phyloP scores from a whole-genome alignment of 805 yeast genomes.

The Cyberlindnera xylosilytica region DNA sequence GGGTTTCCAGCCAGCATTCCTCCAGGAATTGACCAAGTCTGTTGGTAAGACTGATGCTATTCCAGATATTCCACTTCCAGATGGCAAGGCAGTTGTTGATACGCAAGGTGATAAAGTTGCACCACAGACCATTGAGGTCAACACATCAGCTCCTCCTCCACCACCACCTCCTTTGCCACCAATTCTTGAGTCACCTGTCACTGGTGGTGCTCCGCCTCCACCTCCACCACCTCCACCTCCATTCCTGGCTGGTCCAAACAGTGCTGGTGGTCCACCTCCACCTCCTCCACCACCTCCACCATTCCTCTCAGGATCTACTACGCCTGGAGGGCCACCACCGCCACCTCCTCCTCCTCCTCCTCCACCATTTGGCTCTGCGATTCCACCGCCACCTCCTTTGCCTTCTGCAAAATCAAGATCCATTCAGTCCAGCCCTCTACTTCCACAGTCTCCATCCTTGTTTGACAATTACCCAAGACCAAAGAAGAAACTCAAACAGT shows the following conservation, averaged over 20 bases:
- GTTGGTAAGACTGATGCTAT: constrained; percentile 38
- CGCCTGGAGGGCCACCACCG: constrained; percentile 8
- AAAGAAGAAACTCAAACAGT: constrained; percentile 63
- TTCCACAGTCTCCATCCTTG: constrained; percentile 29
- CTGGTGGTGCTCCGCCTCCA: constrained; percentile 31
- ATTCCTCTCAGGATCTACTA: neutral
- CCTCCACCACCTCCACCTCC: constrained; percentile 23
- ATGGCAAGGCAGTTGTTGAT: neutral
- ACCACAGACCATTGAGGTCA: constrained; percentile 20
- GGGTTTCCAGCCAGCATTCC: constrained; percentile 45
- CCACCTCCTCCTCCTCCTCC: constrained; percentile 24
- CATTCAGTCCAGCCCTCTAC: constrained; percentile 20
- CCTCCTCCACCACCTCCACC: constrained; percentile 17
- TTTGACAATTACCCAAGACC: constrained; percentile 41
- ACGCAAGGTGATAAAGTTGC: neutral
- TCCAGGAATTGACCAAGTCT: constrained; percentile 50
- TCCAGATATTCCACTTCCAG: constrained; percentile 1
- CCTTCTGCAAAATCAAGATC: constrained; percentile 17
- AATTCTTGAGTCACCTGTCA: constrained; percentile 32
- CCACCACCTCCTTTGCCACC: constrained; percentile 19
- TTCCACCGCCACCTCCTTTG: constrained; percentile 15
- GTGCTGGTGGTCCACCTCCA: constrained; percentile 13
- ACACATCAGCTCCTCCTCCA: constrained; percentile 18
- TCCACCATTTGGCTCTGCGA: constrained; percentile 9
- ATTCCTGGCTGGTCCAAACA: constrained; percentile 1